Evolutionary conservation across 768 basidiomycete species (phyloP).

Genomic region (Collybiopsis confluens): DNA sequence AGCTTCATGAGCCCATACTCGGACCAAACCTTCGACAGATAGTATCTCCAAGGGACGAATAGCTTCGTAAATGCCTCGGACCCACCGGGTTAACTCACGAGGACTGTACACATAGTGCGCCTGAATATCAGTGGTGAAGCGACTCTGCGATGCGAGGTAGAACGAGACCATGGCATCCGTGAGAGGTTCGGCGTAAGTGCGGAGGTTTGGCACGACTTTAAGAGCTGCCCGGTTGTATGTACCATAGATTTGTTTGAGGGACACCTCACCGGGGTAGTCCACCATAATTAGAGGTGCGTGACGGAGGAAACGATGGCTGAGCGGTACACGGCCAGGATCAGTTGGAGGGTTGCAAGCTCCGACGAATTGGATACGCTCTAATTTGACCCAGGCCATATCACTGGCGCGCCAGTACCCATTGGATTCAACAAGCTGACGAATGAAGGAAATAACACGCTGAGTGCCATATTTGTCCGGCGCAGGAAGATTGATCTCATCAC

Average conservation of each 20-base stretch:
- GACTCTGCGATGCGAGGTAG: slow-evolving; percentile 90
- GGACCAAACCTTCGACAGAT: slow-evolving; percentile 90
- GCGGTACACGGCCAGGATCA: slow-evolving; percentile 97
- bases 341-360: slow-evolving; percentile 99
- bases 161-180: slow-evolving; percentile 97
- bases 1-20: slow-evolving; percentile 98
- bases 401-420: slow-evolving; percentile 92
- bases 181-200: slow-evolving; percentile 89
- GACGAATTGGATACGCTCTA: slow-evolving; percentile 99
- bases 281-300: slow-evolving; percentile 99
- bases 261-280: slow-evolving; percentile 96
- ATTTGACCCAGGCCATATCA: slow-evolving; percentile 95
- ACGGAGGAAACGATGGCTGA: slow-evolving; percentile 94
- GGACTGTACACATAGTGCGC: slow-evolving; percentile 99
- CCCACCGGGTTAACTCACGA: slow-evolving; percentile 97
- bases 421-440: slow-evolving; percentile 92
- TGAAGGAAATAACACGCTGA: slow-evolving; percentile 96
- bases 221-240: slow-evolving; percentile 96
- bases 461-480: slow-evolving; percentile 98
- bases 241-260: slow-evolving; percentile 96
- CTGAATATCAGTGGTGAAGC: slow-evolving; percentile 95
- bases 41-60: slow-evolving; percentile 92
- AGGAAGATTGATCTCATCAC: slow-evolving; percentile 98
- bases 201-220: slow-evolving; percentile 91
- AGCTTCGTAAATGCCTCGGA: slow-evolving; percentile 95